A percentile compares a stretch with the other conserved stretches of the same genome.
Conservation (phyloP, 257 asterid species). For the Forsythia suspensa region DNA sequence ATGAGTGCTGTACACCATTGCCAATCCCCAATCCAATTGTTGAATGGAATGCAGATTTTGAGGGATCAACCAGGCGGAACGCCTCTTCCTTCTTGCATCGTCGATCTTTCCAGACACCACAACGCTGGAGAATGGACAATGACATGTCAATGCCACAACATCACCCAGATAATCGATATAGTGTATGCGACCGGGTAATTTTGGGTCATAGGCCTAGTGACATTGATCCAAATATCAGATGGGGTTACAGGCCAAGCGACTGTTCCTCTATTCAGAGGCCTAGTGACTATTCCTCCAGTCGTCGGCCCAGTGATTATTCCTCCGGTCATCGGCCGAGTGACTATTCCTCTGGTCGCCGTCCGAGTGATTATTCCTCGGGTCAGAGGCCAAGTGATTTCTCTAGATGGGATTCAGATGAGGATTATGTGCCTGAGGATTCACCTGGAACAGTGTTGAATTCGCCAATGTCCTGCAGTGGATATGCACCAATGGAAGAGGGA, state of each 20-base stretch:
- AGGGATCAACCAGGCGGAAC: conserved; percentile 47
- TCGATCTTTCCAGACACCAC: conserved; percentile 55
- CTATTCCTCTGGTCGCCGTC: conserved; percentile 31
- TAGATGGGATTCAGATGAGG: conserved; percentile 66
- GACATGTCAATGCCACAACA: conserved; percentile 45
- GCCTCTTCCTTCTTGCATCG: conserved; percentile 42
- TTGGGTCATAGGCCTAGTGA: conserved; percentile 72
- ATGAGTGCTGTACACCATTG: conserved; percentile 48
- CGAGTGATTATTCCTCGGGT: conserved; percentile 56
- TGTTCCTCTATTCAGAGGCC: conserved; percentile 50
- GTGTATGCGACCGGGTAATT: conserved; percentile 54
- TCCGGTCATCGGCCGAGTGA: conserved; percentile 23
- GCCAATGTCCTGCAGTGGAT: conserved; percentile 42
- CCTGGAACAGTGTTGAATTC: conserved; percentile 52
- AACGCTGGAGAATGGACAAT: conserved; percentile 45
- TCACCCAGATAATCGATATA: conserved; percentile 43
- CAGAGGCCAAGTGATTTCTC: conserved; percentile 66
- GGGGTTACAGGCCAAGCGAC: conserved; percentile 62
- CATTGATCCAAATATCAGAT: conserved; percentile 44
- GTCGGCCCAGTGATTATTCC: conserved; percentile 31
- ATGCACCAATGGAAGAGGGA: conserved; percentile 41
- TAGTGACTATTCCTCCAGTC: conserved; percentile 36
- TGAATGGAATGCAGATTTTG: conserved; percentile 66
- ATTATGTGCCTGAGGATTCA: conserved; percentile 58
- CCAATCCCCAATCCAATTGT: conserved; percentile 52